Percentiles rank a stretch among this genome's conserved stretches.
These are phyloP conservation scores for Marsdenia floribunda DNA, from an alignment of 257 asterid species.

Conservation along the genomic window DNA sequence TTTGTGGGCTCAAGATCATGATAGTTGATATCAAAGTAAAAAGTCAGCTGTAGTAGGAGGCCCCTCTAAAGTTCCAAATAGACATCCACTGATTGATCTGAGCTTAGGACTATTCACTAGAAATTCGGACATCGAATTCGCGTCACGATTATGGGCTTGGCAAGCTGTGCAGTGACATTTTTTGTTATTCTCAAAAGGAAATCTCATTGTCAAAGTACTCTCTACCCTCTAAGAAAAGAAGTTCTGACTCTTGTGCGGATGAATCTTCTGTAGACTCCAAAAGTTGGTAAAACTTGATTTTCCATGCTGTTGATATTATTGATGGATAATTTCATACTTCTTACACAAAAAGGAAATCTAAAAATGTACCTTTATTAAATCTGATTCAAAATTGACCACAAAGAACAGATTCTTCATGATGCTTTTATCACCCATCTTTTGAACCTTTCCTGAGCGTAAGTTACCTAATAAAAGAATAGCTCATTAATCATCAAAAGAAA, in stretches of 20 bases:
- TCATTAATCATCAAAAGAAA: constrained; percentile 10
- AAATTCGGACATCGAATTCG: too few species aligned
- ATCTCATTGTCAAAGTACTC: background rate
- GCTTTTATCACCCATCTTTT: constrained; percentile 88
- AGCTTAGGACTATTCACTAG: too few species aligned
- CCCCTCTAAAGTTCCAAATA: too few species aligned
- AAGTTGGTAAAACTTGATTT: too few species aligned
- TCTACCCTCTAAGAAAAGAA: background rate
- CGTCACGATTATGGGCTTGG: too few species aligned
- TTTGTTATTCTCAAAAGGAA: background rate
- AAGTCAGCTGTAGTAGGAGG: too few species aligned
- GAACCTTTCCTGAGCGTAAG: constrained; percentile 94
- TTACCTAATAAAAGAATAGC: constrained; percentile 27
- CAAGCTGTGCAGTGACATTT: too few species aligned
- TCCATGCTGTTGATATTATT: too few species aligned
- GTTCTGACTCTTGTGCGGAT: background rate
- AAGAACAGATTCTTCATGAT: constrained; percentile 91
- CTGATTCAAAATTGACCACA: constrained; percentile 97
- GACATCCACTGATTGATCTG: too few species aligned
- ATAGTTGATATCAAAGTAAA: too few species aligned
- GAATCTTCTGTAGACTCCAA: too few species aligned
- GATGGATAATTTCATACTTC: background rate
- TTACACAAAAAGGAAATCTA: background rate
- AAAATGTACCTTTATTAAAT: constrained; percentile 69
- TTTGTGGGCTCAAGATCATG: too few species aligned